A percentile compares a stretch with the other conserved stretches of the same genome.
Conservation (phyloP, 1,284 basidiomycete species). For the Anthracocystis setariae region DNA sequence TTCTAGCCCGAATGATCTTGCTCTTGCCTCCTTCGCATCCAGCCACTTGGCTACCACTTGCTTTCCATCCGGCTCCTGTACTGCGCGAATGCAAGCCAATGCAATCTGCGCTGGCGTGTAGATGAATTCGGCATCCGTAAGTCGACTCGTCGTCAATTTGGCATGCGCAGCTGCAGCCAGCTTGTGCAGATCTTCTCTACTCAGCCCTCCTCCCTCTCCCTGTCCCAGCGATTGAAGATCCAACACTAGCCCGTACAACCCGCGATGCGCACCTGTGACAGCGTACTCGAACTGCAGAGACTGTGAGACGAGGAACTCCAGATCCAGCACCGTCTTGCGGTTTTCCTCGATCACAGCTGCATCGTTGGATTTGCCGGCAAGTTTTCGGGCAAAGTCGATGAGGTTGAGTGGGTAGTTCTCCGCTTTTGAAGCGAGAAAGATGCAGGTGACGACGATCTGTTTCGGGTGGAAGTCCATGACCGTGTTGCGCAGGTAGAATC, state of each 20-base stretch:
- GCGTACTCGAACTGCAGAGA: slow-evolving; percentile 91
- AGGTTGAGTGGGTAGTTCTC: slow-evolving; percentile 91
- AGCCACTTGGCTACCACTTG: slow-evolving; percentile 76
- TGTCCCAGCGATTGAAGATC: slow-evolving; percentile 80
- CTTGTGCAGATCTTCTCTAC: slow-evolving; percentile 37
- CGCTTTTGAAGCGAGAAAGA: slow-evolving; percentile 96
- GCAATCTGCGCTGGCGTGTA: slow-evolving; percentile 94
- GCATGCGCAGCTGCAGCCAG: slow-evolving; percentile 33
- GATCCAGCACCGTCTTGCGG: slow-evolving; percentile 83
- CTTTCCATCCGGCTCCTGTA: slow-evolving; percentile 49
- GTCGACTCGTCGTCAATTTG: slow-evolving; percentile 72
- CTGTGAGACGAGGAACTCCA: slow-evolving; percentile 95
- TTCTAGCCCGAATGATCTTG: slow-evolving; percentile 2
- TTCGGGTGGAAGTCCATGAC: slow-evolving; percentile 99
- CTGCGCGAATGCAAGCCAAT: slow-evolving; percentile 75
- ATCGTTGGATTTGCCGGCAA: slow-evolving; percentile 71
- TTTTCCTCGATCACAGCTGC: slow-evolving; percentile 75
- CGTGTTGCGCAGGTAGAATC: slow-evolving; percentile 97
- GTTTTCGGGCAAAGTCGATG: slow-evolving; percentile 76
- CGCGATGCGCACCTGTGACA: slow-evolving; percentile 87
- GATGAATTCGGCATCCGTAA: slow-evolving; percentile 90
- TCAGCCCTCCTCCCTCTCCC: slow-evolving; percentile 1
- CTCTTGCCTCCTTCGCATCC: slow-evolving; percentile 23
- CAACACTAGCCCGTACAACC: slow-evolving; percentile 87
- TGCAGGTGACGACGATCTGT: slow-evolving; percentile 86